A percentile compares a stretch with the other conserved stretches of the same genome.
Conservation (phyloP, 1,139 yeast species). For the Zygosaccharomyces pseudobailii region DNA sequence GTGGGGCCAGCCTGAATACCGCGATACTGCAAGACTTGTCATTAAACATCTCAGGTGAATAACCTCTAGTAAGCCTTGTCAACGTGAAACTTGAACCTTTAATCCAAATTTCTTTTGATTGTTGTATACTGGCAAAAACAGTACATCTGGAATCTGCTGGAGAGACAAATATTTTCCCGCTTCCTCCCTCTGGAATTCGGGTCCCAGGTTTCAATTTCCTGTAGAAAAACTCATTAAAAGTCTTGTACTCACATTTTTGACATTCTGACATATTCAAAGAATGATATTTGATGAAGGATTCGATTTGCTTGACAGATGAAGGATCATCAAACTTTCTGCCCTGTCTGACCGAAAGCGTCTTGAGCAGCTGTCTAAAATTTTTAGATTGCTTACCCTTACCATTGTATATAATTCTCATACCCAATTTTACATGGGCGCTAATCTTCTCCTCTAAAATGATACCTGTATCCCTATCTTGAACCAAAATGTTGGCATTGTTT, state of each 20-base stretch:
- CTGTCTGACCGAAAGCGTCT: constrained; percentile 68
- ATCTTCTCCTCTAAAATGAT: constrained; percentile 86
- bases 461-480: constrained; percentile 88
- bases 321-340: constrained; percentile 80
- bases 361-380: constrained; percentile 53
- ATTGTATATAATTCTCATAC: constrained; percentile 77
- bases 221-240: constrained; percentile 88
- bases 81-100: constrained; percentile 79
- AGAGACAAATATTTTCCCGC: constrained; percentile 54
- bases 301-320: constrained; percentile 59
- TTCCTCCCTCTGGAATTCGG: constrained; percentile 59
- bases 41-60: constrained; percentile 42
- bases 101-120: constrained; percentile 81
- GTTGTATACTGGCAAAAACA: constrained; percentile 55
- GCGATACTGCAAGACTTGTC: constrained; percentile 56
- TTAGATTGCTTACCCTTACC: constrained; percentile 60
- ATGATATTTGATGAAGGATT: constrained; percentile 77
- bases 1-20: constrained; percentile 89
- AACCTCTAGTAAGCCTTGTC: constrained; percentile 50
- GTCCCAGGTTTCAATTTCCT: constrained; percentile 69
- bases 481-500: constrained; percentile 88
- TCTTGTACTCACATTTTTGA: constrained; percentile 48
- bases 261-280: constrained; percentile 70
- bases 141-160: constrained; percentile 90
- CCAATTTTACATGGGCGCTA: constrained; percentile 82